Base-by-base conservation (phyloP, 805 yeast species). In the Candida saitoana region DNA sequence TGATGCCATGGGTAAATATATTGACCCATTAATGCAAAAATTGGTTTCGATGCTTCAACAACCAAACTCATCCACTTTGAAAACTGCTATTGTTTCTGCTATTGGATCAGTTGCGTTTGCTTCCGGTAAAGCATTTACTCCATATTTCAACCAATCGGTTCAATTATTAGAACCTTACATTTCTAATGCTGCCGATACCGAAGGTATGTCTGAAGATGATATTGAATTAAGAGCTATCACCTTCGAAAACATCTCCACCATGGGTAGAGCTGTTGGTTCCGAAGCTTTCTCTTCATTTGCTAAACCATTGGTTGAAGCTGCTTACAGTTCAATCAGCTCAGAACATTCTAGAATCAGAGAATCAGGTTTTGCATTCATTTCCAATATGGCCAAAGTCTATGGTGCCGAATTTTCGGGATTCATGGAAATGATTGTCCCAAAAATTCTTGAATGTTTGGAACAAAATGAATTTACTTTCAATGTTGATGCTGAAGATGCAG, bases 81-180 rank as follows among this genome's bases (percentile, higher is more conserved):
- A 81, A 62, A 69, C 86, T 38, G 87, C 87, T 46, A 82, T 86
- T 57, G 96, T 93, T 45, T 86, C 96, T 41, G 96, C 97, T 31
- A 87, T 93, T 61, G 98, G 98, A 42, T 90, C 98, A 31, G 87
- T 96, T 45, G 98, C 99, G 20, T 89, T 84, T 59, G 96, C 98
- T 43, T 80, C 96, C 34, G 96, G 97, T 65, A 82, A 82, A 54
- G 76, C 85, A 31, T 93, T 87, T 67, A 71, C 76, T 46, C 97
- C 98, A 46, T 93, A 77, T 71, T 91, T 91, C 65, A 78, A 80
- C 57, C 77, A 80, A 49, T 85, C 96, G 39, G 80, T 91, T 52
- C 81, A 82, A 60, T 78, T 76, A 49, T 75, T 93, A 54, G 93
- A 87, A 65, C 89, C 88, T 47, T 91, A 81, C 60, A 80, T 90